Conservation (phyloP, 441 rosid genomes). For the Syzygium malaccense region DNA sequence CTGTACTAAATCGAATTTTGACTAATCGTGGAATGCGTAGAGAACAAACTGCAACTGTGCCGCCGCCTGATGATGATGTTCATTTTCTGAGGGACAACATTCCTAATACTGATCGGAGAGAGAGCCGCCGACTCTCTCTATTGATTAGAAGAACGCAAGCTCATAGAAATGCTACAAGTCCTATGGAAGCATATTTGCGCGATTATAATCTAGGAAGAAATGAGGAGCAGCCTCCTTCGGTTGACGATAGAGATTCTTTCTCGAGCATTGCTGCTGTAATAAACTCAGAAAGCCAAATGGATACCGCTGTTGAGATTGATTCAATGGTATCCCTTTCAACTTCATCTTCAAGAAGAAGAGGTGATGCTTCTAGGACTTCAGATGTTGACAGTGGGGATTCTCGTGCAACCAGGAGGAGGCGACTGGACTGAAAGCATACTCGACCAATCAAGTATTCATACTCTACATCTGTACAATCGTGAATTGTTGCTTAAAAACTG, state of each 20-base stretch:
- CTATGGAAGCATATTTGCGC: conserved; percentile 29
- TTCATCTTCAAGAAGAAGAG: conserved; percentile 36
- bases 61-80: neutral
- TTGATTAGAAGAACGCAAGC: neutral
- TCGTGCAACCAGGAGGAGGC: conserved; percentile 32
- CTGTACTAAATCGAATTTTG: neutral
- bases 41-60: neutral
- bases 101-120: neutral
- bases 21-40: neutral
- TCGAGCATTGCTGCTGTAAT: conserved; percentile 15
- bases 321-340: conserved; percentile 10
- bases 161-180: conserved; percentile 13
- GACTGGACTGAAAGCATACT: conserved; percentile 19
- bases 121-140: neutral
- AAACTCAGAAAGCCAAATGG: conserved; percentile 13
- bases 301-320: neutral
- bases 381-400: conserved; percentile 24
- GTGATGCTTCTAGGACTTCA: conserved; percentile 17
- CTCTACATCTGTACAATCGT: neutral
- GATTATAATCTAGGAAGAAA: conserved; percentile 18
- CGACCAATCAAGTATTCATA: neutral
- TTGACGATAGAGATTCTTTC: conserved; percentile 22
- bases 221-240: conserved; percentile 17
- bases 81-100: neutral
- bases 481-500: neutral